phyloP scores from a whole-genome alignment of 1,284 basidiomycete species.

The Tilletia caries region DNA sequence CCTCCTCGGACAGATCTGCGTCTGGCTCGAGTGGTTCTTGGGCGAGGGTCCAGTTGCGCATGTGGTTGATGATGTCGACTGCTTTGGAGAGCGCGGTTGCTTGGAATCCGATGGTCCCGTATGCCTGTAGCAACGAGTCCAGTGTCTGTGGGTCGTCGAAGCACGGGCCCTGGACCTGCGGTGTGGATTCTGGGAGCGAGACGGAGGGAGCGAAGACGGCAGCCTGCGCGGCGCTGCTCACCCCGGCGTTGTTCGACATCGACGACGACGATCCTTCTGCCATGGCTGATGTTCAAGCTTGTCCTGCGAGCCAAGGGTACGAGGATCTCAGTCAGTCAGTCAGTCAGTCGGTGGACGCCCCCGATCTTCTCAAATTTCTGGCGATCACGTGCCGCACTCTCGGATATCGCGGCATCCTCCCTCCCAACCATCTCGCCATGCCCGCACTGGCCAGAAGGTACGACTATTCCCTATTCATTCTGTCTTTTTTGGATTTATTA shows the following conservation, averaged over 20 bases:
- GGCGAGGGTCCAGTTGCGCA: conserved; percentile 57
- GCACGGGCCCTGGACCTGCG: conserved; percentile 78
- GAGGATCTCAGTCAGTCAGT: too few relatives aligned
- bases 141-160: conserved; percentile 72
- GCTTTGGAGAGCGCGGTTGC: conserved; percentile 84
- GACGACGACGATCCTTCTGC: too few relatives aligned
- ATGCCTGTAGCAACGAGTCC: conserved; percentile 68
- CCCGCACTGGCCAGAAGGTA: too few relatives aligned
- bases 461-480: too few relatives aligned
- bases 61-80: conserved; percentile 82
- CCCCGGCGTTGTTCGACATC: background rate
- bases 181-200: conserved; percentile 32
- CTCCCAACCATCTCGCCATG: too few relatives aligned
- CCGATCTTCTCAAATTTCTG: too few relatives aligned
- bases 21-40: conserved; percentile 24
- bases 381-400: too few relatives aligned
- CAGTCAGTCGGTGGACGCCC: too few relatives aligned
- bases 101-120: conserved; percentile 91
- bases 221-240: conserved; percentile 29
- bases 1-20: conserved; percentile 24
- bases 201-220: conserved; percentile 38
- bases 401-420: too few relatives aligned
- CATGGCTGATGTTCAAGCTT: too few relatives aligned
- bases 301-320: too few relatives aligned
- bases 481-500: too few relatives aligned